These are phyloP conservation scores for Zarea fungicola DNA, from an alignment of 2,329 filamentous ascomycete genomes.

Conservation along the genomic window DNA sequence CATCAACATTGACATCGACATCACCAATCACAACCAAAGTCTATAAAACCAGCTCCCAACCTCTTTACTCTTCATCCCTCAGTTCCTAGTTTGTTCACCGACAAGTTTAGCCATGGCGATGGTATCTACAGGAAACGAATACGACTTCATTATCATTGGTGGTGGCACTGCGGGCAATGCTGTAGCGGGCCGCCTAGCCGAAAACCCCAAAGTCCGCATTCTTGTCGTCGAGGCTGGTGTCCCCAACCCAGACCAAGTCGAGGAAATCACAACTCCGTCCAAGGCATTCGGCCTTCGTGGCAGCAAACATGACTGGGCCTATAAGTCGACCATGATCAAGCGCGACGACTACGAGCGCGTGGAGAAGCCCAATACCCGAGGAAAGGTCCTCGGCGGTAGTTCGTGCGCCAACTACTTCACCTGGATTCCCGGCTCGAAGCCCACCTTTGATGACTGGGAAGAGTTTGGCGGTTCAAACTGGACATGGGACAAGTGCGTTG, in stretches of 20 bases:
- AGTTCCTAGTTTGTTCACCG: too few relatives aligned
- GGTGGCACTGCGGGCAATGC: conserved; percentile 32
- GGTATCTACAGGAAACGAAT: too few relatives aligned
- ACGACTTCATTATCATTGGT: conserved; percentile 30
- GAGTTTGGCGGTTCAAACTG: conserved; percentile 66
- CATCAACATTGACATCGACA: too few relatives aligned
- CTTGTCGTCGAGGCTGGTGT: conserved; percentile 45
- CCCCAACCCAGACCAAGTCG: conserved; percentile 42
- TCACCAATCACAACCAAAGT: too few relatives aligned
- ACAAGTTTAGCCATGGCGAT: too few relatives aligned
- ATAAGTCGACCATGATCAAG: conserved; percentile 57
- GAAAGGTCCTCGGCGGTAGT: conserved; percentile 54
- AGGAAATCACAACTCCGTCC: conserved; percentile 49
- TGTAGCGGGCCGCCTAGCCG: conserved; percentile 32
- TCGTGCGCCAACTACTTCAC: conserved; percentile 59
- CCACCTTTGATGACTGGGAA: conserved; percentile 61
- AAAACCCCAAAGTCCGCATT: conserved; percentile 33
- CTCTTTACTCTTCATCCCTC: too few relatives aligned
- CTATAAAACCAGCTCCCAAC: too few relatives aligned
- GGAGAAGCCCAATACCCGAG: conserved; percentile 59
- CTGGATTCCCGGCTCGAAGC: conserved; percentile 54
- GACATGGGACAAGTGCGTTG: conserved; percentile 47
- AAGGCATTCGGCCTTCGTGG: conserved; percentile 48
- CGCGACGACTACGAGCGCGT: conserved; percentile 54
- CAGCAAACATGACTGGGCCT: conserved; percentile 54